Percentiles rank a stretch among this genome's conserved stretches.
These are phyloP conservation scores for Phytophthora constricta DNA, from an alignment of 352 stramenopile genomes.

Conservation along the genomic window DNA sequence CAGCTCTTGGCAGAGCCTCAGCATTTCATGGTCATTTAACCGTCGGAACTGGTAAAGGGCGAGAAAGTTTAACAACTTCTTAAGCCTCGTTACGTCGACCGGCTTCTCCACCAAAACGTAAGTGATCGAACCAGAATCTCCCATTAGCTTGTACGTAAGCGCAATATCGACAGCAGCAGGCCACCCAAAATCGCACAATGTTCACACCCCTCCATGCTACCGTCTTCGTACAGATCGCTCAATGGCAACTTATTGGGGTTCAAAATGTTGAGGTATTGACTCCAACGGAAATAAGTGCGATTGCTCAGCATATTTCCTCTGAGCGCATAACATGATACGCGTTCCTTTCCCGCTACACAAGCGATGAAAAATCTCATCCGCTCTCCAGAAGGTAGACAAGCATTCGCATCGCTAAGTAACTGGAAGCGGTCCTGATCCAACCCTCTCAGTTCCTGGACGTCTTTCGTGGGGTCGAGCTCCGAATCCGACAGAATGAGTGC, in stretches of 20 bases:
- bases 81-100: neutral
- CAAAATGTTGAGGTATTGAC: constrained; percentile 1
- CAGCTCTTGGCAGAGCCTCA: neutral
- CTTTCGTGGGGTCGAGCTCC: neutral
- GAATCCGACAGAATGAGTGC: constrained; percentile 5
- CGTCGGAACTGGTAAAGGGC: neutral
- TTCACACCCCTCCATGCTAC: neutral
- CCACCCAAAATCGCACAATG: neutral
- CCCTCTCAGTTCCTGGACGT: neutral
- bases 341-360: neutral
- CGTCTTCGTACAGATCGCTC: neutral
- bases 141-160: neutral
- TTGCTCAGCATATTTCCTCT: neutral
- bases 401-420: constrained; percentile 9
- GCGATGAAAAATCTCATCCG: constrained; percentile 10
- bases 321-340: neutral
- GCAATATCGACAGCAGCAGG: neutral
- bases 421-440: constrained; percentile 9
- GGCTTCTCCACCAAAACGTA: neutral
- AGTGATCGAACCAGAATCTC: neutral
- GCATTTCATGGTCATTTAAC: neutral
- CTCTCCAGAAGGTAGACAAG: constrained; percentile 1
- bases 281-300: neutral
- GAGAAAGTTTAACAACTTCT: neutral
- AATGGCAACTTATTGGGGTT: constrained; percentile 8